Evolutionary conservation across 768 basidiomycete species (phyloP).

Genomic region (Strobilomyces confusus): DNA sequence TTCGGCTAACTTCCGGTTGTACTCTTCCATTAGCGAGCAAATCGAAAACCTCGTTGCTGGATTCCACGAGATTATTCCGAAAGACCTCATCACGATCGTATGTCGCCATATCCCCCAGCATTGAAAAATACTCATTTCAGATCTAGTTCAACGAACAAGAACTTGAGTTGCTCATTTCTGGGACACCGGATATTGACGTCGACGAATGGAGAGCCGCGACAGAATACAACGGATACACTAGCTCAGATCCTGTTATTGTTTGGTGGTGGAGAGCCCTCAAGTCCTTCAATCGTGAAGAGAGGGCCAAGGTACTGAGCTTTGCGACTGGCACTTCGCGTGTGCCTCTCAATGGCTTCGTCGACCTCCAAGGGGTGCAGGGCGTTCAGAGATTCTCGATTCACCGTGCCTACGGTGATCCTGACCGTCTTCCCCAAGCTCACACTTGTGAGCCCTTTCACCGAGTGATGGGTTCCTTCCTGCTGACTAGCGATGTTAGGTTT

Average conservation of each 20-base stretch:
- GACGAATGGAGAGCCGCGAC: conserved; percentile 96
- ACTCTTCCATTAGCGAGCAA: conserved; percentile 93
- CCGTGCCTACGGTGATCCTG: conserved; percentile 82
- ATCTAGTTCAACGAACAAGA: conserved; percentile 90
- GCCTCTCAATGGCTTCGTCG: conserved; percentile 89
- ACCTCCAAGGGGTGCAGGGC: conserved; percentile 93
- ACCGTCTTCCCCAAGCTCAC: conserved; percentile 85
- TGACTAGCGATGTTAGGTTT: conserved; percentile 52
- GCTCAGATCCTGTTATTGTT: conserved; percentile 91
- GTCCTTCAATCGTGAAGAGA: conserved; percentile 94
- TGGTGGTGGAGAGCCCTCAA: conserved; percentile 99
- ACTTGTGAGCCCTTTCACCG: conserved; percentile 56
- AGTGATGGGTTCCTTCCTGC: conserved; percentile 9
- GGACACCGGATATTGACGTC: conserved; percentile 97
- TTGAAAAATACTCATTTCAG: conserved; percentile 4
- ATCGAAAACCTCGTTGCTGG: conserved; percentile 86
- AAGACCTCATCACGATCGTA: conserved; percentile 90
- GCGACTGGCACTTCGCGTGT: conserved; percentile 92
- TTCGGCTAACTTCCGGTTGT: conserved; percentile 90
- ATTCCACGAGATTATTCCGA: conserved; percentile 97
- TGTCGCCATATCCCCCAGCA: conserved; percentile 27
- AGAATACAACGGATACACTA: conserved; percentile 83
- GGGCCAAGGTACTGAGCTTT: conserved; percentile 96
- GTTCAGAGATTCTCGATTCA: conserved; percentile 95
- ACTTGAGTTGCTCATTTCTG: conserved; percentile 89